Percentiles rank a stretch among this genome's conserved stretches.
These are phyloP conservation scores for Perkinsus chesapeaki DNA, from an alignment of 169 alveolate genomes.

Conservation along the genomic window DNA sequence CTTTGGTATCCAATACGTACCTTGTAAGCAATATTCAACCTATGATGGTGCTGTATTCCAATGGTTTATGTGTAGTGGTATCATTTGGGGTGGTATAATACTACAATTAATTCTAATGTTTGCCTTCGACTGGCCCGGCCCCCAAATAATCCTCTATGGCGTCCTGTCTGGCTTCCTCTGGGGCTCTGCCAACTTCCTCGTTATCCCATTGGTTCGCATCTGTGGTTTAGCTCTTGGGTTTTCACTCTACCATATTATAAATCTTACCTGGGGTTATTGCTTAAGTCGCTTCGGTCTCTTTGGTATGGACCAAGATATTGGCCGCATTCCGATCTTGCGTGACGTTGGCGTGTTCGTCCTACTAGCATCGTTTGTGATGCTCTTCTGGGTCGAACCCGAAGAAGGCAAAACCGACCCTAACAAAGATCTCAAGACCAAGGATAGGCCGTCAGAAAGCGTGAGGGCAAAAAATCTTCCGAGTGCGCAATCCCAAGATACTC, in stretches of 20 bases:
- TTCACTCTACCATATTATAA: background rate
- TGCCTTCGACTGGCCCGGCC: constrained; percentile 2
- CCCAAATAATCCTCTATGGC: background rate
- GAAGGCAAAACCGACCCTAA: background rate
- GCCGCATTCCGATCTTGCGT: background rate
- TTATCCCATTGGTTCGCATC: background rate
- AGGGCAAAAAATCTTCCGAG: background rate
- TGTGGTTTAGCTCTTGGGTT: background rate
- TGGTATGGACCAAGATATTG: background rate
- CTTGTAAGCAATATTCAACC: background rate
- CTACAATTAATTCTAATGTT: background rate
- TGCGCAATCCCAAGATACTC: background rate
- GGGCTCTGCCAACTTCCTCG: background rate
- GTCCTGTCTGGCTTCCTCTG: background rate
- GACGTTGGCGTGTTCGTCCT: background rate
- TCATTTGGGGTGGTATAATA: background rate
- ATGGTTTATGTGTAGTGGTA: background rate
- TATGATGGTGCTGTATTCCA: background rate
- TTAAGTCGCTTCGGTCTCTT: background rate
- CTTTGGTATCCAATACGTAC: background rate
- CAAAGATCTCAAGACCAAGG: background rate
- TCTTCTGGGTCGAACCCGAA: background rate
- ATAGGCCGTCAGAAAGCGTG: background rate
- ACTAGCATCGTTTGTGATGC: background rate
- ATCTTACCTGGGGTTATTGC: background rate